Percentiles rank a stretch among this genome's conserved stretches.
Evolutionary conservation across 2,329 filamentous ascomycete genomes (phyloP).

Genomic region (Pezicula neosporulosa): DNA sequence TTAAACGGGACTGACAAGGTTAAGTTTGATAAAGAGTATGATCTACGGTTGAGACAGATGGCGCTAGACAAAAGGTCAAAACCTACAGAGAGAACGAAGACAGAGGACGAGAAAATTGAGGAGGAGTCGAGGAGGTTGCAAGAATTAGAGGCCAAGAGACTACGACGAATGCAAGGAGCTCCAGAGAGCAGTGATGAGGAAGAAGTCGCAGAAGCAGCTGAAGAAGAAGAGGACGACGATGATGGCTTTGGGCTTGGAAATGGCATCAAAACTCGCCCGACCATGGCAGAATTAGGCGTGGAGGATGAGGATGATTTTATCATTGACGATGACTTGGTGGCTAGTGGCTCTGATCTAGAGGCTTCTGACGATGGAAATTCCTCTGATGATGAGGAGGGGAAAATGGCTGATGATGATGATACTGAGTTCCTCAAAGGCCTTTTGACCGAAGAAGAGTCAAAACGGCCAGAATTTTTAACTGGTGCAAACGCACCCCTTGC

Average conservation of each 20-base stretch:
- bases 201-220: slow-evolving; percentile 40
- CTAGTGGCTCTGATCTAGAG: slow-evolving; percentile 72
- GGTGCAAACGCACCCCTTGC: slow-evolving; percentile 40
- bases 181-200: slow-evolving; percentile 64
- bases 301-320: slow-evolving; percentile 95
- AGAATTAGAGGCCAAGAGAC: slow-evolving; percentile 77
- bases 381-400: slow-evolving; percentile 38
- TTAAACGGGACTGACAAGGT: slow-evolving; percentile 58
- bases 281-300: slow-evolving; percentile 59
- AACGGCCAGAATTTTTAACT: slow-evolving; percentile 47
- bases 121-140: slow-evolving; percentile 75
- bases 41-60: slow-evolving; percentile 76
- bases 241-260: slow-evolving; percentile 58
- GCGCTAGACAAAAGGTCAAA: slow-evolving; percentile 80
- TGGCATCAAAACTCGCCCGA: slow-evolving; percentile 49
- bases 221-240: slow-evolving; percentile 39
- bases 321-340: slow-evolving; percentile 84
- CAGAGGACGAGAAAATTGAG: slow-evolving; percentile 77
- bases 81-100: slow-evolving; percentile 86
- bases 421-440: slow-evolving; percentile 73
- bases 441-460: slow-evolving; percentile 54
- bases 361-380: slow-evolving; percentile 48
- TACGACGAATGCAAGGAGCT: slow-evolving; percentile 85
- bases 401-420: slow-evolving; percentile 44
- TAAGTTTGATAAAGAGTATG: slow-evolving; percentile 82